phyloP scores from a whole-genome alignment of 2,329 filamentous ascomycete genomes.

The Orbilia quercus region DNA sequence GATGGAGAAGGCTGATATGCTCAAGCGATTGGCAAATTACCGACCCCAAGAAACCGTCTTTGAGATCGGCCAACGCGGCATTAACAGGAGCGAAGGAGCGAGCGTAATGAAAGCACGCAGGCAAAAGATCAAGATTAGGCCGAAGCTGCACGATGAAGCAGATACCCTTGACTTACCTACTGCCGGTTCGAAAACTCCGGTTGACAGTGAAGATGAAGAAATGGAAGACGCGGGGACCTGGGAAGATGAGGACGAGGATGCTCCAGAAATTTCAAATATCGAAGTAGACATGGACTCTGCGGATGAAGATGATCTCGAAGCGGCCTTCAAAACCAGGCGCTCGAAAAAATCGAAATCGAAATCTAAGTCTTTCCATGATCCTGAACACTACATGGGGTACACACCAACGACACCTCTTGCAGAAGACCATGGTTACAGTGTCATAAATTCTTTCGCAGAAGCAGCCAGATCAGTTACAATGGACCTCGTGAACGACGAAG shows the following conservation, averaged over 20 bases:
- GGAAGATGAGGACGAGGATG: constrained; percentile 63
- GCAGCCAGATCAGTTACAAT: constrained; percentile 88
- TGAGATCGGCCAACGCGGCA: constrained; percentile 82
- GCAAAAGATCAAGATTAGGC: constrained; percentile 70
- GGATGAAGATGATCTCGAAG: constrained; percentile 73
- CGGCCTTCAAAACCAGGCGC: constrained; percentile 69
- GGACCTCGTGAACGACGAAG: constrained; percentile 92
- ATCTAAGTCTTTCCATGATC: constrained; percentile 78
- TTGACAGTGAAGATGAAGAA: constrained; percentile 63
- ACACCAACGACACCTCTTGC: constrained; percentile 82
- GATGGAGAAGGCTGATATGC: constrained; percentile 82
- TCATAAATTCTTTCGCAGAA: constrained; percentile 87
- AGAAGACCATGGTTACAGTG: constrained; percentile 92
- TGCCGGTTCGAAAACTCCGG: constrained; percentile 60
- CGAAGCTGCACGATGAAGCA: constrained; percentile 66
- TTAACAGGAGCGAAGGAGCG: constrained; percentile 73
- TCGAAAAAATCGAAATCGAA: constrained; percentile 68
- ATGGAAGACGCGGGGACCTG: constrained; percentile 59
- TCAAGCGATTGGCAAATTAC: constrained; percentile 88
- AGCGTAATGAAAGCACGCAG: constrained; percentile 80
- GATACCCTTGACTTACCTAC: constrained; percentile 58
- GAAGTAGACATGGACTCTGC: constrained; percentile 71
- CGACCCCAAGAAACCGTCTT: constrained; percentile 95
- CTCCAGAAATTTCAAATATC: constrained; percentile 21
- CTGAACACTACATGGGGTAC: constrained; percentile 97